Percentiles rank a stretch among this genome's conserved stretches.
Conservation (phyloP, 805 yeast species). For the Candida gorgasii region DNA sequence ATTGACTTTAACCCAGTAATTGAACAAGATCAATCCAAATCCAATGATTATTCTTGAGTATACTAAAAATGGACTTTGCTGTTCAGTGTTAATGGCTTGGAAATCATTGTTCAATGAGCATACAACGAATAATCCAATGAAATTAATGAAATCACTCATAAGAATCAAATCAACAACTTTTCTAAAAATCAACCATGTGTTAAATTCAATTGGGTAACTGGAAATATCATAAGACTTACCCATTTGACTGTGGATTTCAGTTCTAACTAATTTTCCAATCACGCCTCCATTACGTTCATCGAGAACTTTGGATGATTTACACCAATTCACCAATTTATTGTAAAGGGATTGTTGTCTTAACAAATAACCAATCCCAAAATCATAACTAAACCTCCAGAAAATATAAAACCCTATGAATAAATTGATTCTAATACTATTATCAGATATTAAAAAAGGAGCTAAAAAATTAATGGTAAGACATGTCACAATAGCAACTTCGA, state of each 20-base stretch:
- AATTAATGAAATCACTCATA: conserved; percentile 82
- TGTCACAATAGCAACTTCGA: conserved; percentile 61
- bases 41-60: conserved; percentile 60
- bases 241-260: conserved; percentile 41
- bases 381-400: conserved; percentile 76
- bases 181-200: conserved; percentile 79
- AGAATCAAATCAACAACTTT: conserved; percentile 77
- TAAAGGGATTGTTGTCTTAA: conserved; percentile 66
- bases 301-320: conserved; percentile 34
- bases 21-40: conserved; percentile 61
- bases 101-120: conserved; percentile 39
- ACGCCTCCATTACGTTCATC: conserved; percentile 27
- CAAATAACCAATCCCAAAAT: conserved; percentile 75
- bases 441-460: conserved; percentile 30
- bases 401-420: conserved; percentile 57
- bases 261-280: conserved; percentile 39
- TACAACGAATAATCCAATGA: conserved; percentile 62
- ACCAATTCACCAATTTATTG: conserved; percentile 53
- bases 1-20: conserved; percentile 81
- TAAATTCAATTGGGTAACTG: conserved; percentile 66
- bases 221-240: conserved; percentile 31
- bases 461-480: conserved; percentile 29
- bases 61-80: conserved; percentile 46
- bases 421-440: conserved; percentile 25
- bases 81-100: conserved; percentile 32